These are phyloP conservation scores for Penicillium oxalicum DNA, from an alignment of 2,329 filamentous ascomycete species.

Conservation along the genomic window DNA sequence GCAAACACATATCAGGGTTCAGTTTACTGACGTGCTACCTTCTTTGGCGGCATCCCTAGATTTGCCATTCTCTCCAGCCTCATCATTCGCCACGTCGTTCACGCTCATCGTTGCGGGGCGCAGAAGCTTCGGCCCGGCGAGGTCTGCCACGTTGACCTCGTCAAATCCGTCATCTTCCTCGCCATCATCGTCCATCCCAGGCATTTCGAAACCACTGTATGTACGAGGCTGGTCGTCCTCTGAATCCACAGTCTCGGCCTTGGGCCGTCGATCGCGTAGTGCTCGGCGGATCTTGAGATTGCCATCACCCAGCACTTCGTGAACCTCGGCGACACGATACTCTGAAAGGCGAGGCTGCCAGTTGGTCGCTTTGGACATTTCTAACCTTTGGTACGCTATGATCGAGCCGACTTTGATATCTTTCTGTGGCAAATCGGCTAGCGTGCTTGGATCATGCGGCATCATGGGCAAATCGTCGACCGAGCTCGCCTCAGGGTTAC, in stretches of 20 bases:
- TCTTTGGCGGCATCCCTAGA: constrained; percentile 18
- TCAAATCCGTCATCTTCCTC: constrained; percentile 56
- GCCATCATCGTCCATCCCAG: constrained; percentile 54
- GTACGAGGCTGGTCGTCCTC: constrained; percentile 63
- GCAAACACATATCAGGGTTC: constrained; percentile 20
- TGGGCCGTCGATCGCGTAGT: constrained; percentile 59
- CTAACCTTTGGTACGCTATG: constrained; percentile 44
- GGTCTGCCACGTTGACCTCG: constrained; percentile 54
- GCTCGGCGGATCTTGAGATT: constrained; percentile 61
- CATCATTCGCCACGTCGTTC: constrained; percentile 17
- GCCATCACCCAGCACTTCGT: constrained; percentile 50
- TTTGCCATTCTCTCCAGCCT: constrained; percentile 13
- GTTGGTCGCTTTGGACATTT: constrained; percentile 43
- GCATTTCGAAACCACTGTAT: constrained; percentile 73
- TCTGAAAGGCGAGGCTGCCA: constrained; percentile 45
- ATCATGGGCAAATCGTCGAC: constrained; percentile 44
- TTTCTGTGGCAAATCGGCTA: constrained; percentile 45
- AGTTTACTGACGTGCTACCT: constrained; percentile 37
- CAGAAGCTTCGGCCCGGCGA: constrained; percentile 64
- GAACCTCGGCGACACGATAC: constrained; percentile 61
- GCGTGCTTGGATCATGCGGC: constrained; percentile 55
- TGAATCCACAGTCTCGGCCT: constrained; percentile 51
- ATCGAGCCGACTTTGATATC: constrained; percentile 34
- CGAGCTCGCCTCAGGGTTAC: constrained; percentile 29
- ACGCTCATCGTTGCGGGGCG: constrained; percentile 32